Percentiles rank a stretch among this genome's conserved stretches.
Conservation (phyloP, 345 rosid genomes). For the Populus alba region DNA sequence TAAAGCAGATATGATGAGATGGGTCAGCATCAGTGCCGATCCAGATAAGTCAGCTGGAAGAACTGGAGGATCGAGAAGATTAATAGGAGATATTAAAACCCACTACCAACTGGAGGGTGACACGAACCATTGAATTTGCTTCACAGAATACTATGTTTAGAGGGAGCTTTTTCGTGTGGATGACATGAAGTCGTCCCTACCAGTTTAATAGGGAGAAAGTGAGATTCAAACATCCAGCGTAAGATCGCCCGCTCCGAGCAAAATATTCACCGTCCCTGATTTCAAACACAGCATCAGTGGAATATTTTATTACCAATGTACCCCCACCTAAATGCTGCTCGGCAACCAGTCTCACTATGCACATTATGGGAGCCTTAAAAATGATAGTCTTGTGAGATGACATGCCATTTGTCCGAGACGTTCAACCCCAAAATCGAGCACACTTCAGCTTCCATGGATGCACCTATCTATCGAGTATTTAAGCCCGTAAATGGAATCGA, state of each 20-base stretch:
- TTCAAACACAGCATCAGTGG: conserved; percentile 25
- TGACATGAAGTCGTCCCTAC: conserved; percentile 25
- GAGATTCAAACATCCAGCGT: background rate
- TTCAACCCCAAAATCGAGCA: background rate
- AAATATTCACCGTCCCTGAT: background rate
- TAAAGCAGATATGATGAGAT: background rate
- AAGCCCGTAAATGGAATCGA: background rate
- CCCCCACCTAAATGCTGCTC: background rate
- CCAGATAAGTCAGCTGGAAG: background rate
- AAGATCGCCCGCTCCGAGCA: conserved; percentile 6
- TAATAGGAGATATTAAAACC: conserved; percentile 29
- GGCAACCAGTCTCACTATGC: conserved; percentile 1
- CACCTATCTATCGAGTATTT: background rate
- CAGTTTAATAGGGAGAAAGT: background rate
- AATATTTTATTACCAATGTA: conserved; percentile 32
- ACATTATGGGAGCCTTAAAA: background rate
- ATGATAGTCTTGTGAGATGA: background rate
- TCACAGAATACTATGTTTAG: conserved; percentile 2
- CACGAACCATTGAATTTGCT: conserved; percentile 25
- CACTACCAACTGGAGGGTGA: conserved; percentile 21
- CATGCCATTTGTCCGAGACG: background rate
- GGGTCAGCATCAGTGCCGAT: background rate
- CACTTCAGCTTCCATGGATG: background rate
- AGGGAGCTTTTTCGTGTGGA: conserved; percentile 21
- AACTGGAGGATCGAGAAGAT: background rate